These are phyloP conservation scores for Castanopsis chinensis DNA, from an alignment of 306 rosid species.

Conservation along the genomic window DNA sequence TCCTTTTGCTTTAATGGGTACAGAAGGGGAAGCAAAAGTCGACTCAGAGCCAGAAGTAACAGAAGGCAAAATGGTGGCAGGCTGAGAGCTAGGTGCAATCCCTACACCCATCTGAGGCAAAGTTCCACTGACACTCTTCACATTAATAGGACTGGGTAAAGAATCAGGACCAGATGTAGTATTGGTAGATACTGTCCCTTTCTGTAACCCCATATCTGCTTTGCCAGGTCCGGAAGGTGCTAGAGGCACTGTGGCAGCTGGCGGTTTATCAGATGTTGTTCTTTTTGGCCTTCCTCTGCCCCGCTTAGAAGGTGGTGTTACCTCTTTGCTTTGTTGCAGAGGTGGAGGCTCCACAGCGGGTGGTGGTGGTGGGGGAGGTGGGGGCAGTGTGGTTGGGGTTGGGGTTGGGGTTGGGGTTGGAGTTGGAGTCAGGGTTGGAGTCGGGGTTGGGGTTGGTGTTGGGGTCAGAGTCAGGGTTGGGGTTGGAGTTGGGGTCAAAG, in stretches of 20 bases:
- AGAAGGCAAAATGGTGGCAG: conserved; percentile 38
- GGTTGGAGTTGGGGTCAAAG: conserved; percentile 29
- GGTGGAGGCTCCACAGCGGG: conserved; percentile 50
- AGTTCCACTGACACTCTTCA: conserved; percentile 33
- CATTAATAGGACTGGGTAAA: conserved; percentile 34
- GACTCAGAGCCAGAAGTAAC: conserved; percentile 37
- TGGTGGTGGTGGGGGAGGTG: conserved; percentile 26
- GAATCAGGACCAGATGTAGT: conserved; percentile 41
- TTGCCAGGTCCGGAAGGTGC: conserved; percentile 46
- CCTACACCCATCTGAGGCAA: conserved; percentile 30
- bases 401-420: no score
- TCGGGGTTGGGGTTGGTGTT: fast-evolving
- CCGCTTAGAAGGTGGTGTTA: conserved; percentile 82
- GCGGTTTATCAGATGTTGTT: conserved; percentile 48
- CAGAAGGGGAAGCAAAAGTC: conserved; percentile 37
- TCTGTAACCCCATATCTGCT: conserved; percentile 41
- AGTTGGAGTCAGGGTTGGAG: no score
- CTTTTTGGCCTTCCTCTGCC: conserved; percentile 99
- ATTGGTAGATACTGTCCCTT: conserved; percentile 42
- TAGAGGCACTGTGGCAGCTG: conserved; percentile 40
- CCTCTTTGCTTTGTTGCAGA: conserved; percentile 57
- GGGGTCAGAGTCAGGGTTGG: conserved; percentile 18
- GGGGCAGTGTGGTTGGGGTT: no score
- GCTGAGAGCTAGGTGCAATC: conserved; percentile 39
- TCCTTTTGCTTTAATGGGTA: conserved; percentile 55